phyloP scores from a whole-genome alignment of 352 stramenopile genomes.

The Phytopythium cucurbitacearum region DNA sequence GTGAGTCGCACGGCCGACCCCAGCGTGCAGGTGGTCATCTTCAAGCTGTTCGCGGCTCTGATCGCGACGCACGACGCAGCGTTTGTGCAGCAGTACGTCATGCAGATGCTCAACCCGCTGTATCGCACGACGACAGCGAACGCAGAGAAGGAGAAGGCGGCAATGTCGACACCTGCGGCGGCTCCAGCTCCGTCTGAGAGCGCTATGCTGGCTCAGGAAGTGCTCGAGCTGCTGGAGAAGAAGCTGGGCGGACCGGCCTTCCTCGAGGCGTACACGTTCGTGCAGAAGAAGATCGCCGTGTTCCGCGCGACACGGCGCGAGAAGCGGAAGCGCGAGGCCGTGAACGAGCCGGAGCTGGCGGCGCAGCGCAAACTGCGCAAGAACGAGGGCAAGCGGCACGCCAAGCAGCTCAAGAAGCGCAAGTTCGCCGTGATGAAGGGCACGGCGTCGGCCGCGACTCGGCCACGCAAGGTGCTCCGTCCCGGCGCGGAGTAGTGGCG shows the following conservation, averaged over 20 bases:
- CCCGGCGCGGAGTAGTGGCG: conserved; percentile 48
- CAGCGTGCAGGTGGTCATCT: conserved; percentile 67
- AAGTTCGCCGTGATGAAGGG: conserved; percentile 87
- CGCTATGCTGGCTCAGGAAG: conserved; percentile 71
- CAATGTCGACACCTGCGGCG: background rate
- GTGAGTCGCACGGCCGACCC: conserved; percentile 46
- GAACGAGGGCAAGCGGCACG: conserved; percentile 76
- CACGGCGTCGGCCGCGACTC: conserved; percentile 52
- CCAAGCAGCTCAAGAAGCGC: conserved; percentile 86
- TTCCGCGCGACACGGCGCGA: conserved; percentile 71
- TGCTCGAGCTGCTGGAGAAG: conserved; percentile 81
- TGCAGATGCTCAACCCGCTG: conserved; percentile 84
- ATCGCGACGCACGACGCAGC: conserved; percentile 47
- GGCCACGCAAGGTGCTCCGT: conserved; percentile 50
- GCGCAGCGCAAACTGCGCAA: conserved; percentile 82
- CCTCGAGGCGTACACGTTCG: conserved; percentile 78
- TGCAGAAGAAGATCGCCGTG: conserved; percentile 74
- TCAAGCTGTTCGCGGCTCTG: conserved; percentile 84
- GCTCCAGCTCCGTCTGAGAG: conserved; percentile 28
- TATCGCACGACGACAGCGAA: conserved; percentile 59
- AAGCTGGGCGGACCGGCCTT: conserved; percentile 74
- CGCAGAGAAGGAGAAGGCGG: conserved; percentile 21
- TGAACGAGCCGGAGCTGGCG: conserved; percentile 69
- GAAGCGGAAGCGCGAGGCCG: conserved; percentile 72
- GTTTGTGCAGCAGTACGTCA: conserved; percentile 52